Evolutionary conservation across 169 alveolate species (phyloP), one percentile per base, ranked within the genome.

Genomic region (Plasmodium vinckei): DNA sequence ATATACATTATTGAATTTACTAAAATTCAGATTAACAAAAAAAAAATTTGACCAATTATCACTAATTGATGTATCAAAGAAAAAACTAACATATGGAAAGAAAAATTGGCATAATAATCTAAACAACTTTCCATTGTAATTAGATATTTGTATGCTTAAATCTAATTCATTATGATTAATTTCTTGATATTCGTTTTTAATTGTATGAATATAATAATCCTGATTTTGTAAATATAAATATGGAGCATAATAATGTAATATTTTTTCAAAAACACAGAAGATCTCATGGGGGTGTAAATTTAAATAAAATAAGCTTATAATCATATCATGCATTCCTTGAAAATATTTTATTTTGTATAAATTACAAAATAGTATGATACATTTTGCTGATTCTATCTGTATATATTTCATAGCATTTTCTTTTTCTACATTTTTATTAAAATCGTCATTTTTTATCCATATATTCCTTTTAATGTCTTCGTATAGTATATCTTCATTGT

Each of bases 321-420:
- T 53, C 89, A 79, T 79, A 67, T 79, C 89, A 46, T 79, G 89
- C 89, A 79, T 54, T 13, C 89, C 89, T 67, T 79, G 89, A 46
- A 79, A 79, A 79, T 79, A 79, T 49, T 79, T 79, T 13, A 79
- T 67, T 49, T 42, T 65, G 19, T 79, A 23, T 33, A 79, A 59
- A 39, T 53, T 39, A 57, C 89, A 79, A 79, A 79, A 79, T 60
- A 79, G n/a, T 23, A 67, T 15, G 25, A 79, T 79, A 57, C 89
- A 79, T 33, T 79, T 79, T 17, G 56, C 54, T 13, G 89, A 79
- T 47, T 79, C 89, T 4, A 61, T 25, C 33, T 79, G 68, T 25
- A 79, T 79, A 71, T 79, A 47, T 23, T 44, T 69, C 39, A 79
- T 57, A 23, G 17, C 17, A 53, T 71, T 54, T 27, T 51, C 19